Percentiles rank a stretch among this genome's conserved stretches.
Conservation (phyloP, 2,329 filamentous ascomycete species). For the Stachybotrys elegans region DNA sequence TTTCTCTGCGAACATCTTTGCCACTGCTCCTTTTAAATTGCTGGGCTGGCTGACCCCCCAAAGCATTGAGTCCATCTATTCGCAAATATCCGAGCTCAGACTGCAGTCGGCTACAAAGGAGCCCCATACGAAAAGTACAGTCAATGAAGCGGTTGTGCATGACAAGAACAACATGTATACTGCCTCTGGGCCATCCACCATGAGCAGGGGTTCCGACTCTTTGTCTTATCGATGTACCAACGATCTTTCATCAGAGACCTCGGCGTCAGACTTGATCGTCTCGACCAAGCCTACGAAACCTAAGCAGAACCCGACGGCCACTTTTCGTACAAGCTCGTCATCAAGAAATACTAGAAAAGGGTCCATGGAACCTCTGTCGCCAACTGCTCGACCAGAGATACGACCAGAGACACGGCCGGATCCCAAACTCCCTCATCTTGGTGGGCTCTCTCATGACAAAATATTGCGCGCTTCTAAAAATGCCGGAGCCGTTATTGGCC, state of each 20-base stretch:
- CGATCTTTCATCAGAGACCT: no score
- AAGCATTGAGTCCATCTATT: conserved; percentile 41
- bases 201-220: no score
- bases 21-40: conserved; percentile 63
- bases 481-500: conserved; percentile 16
- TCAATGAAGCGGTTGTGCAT: neutral
- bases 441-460: conserved; percentile 28
- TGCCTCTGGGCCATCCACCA: conserved; percentile 5
- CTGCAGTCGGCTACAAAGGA: conserved; percentile 4
- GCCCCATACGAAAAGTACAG: neutral
- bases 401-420: conserved; percentile 22
- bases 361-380: conserved; percentile 25
- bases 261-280: no score
- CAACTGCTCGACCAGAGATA: conserved; percentile 19
- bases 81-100: neutral
- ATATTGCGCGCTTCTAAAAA: conserved; percentile 24
- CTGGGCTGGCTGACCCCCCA: conserved; percentile 63
- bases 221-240: no score
- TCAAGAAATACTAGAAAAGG: conserved; percentile 23
- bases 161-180: neutral
- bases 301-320: conserved; percentile 15
- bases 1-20: conserved; percentile 59
- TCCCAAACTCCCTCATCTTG: conserved; percentile 23
- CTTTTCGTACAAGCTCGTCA: conserved; percentile 12
- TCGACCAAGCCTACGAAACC: no score